Evolutionary conservation across 805 yeast species (phyloP).

Genomic region (Zygotorulaspora florentina): DNA sequence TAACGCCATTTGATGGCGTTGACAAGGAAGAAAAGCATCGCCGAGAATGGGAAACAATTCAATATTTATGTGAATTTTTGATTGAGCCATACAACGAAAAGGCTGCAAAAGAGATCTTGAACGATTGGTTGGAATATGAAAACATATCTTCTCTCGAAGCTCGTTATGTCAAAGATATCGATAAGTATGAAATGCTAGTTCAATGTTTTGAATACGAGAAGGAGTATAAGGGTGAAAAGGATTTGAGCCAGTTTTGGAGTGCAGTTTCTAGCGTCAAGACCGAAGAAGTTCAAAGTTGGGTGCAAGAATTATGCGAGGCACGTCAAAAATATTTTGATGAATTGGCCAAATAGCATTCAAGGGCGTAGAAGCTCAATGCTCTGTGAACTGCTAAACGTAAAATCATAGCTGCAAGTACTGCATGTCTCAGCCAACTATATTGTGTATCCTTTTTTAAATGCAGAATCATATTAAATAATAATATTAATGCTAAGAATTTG

Average conservation of each 20-base stretch:
- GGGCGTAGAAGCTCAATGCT: neutral
- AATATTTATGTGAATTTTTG: constrained; percentile 52
- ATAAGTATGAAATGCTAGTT: constrained; percentile 80
- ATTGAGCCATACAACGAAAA: constrained; percentile 57
- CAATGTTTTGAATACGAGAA: constrained; percentile 83
- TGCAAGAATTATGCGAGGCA: constrained; percentile 51
- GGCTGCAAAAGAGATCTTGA: constrained; percentile 61
- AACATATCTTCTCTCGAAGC: constrained; percentile 78
- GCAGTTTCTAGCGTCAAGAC: constrained; percentile 64
- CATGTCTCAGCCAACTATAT: no score
- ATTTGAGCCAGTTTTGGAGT: constrained; percentile 63
- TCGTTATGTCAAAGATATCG: constrained; percentile 85
- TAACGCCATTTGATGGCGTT: constrained; percentile 74
- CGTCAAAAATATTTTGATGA: constrained; percentile 32
- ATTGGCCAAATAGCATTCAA: neutral
- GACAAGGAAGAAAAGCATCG: constrained; percentile 76
- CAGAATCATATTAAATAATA: neutral
- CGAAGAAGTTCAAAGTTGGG: constrained; percentile 64
- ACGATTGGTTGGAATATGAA: constrained; percentile 87
- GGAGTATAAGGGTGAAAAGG: constrained; percentile 48
- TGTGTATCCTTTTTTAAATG: no score
- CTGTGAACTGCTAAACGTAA: no score
- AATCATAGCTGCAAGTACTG: no score
- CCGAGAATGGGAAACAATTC: constrained; percentile 70
- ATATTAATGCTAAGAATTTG: constrained; percentile 1